Evolutionary conservation across 345 rosid genomes (phyloP), one percentile per base, ranked within the genome.

Genomic region (Linum tenue): DNA sequence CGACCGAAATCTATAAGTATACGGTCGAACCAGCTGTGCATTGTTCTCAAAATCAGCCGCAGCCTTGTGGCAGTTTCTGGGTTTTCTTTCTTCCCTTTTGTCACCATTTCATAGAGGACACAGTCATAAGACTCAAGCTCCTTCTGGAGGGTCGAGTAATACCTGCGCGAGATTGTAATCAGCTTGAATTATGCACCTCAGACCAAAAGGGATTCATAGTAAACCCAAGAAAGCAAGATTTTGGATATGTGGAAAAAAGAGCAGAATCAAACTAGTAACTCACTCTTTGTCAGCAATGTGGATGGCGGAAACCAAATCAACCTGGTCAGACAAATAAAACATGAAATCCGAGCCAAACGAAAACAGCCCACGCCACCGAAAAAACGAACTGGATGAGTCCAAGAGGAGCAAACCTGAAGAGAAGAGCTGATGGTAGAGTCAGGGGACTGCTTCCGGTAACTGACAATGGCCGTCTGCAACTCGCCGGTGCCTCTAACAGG

Each of bases 251-350:
- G 51, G 36, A 42, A 37, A 9, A 44, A 43, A 50, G 11, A 31
- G 62, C 22, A n/a, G 38, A 22, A 48, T 4, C 31, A 22, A 22
- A 22, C 31, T 0, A 22, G 31, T 12, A 42, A 62, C 88, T 62
- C 83, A 90, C 95, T 85, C 91, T 83, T 86, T 84, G 75, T 94
- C 97, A 2, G 91, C 99, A 61, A 90, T 86, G 73, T 94, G 99
- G 76, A 94, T 86, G 1, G 97, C 82, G 31, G 97, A 94, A 51
- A 90, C 91, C 82, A 90, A 88, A 86, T 94, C 96, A 69, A 90
- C 92, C 99, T 94, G 3, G 9, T 17, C 7, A 65, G 16, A 8
- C 0, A 43, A 1, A 1, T 16, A 16, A 61, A 16, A 22, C 31
- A 22, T 22, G 31, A 22, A 22, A 22, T 22, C 31, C 31, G 31